A percentile compares a stretch with the other conserved stretches of the same genome.
These are phyloP conservation scores for Aspergillus sergii DNA, from an alignment of 2,329 filamentous ascomycete genomes.

Conservation along the genomic window DNA sequence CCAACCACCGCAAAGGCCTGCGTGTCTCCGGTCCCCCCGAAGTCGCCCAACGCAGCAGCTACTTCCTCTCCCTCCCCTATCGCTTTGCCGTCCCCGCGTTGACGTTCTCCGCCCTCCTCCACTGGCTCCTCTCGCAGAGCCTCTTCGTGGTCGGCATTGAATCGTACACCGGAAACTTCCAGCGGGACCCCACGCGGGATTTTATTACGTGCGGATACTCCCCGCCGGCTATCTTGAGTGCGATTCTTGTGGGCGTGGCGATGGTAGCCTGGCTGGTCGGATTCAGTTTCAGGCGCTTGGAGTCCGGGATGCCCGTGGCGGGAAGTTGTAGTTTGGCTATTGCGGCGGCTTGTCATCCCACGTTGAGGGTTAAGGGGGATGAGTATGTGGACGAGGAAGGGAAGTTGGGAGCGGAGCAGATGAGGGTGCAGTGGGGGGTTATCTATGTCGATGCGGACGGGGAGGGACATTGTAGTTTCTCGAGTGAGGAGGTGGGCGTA, in stretches of 20 bases:
- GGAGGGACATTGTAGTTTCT: not conserved
- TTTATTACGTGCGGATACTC: constrained; percentile 6
- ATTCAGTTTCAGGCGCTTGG: constrained; percentile 20
- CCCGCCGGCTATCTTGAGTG: not conserved
- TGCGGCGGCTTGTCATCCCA: constrained; percentile 34
- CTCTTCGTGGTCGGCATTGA: constrained; percentile 47
- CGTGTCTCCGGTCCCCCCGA: constrained; percentile 44
- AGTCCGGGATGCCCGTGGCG: constrained; percentile 30
- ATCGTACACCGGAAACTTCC: constrained; percentile 1
- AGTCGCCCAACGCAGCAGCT: constrained; percentile 46
- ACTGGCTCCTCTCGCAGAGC: constrained; percentile 55
- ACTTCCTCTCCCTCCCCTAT: constrained; percentile 51
- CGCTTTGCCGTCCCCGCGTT: constrained; percentile 48
- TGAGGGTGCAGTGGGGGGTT: not conserved
- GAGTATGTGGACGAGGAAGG: not conserved
- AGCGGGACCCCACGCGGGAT: not conserved
- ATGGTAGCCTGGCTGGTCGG: constrained; percentile 8
- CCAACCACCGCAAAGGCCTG: constrained; percentile 40
- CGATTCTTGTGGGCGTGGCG: not conserved
- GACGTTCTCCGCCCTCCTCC: constrained; percentile 39
- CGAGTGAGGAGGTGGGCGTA: not conserved
- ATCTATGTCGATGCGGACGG: not conserved
- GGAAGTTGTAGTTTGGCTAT: constrained; percentile 38
- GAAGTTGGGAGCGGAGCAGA: not conserved
- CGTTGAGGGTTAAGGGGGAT: not conserved